These are phyloP conservation scores for Coemansia sp. DNA, from an alignment of 192 early-diverging fungal species.

Conservation along the genomic window DNA sequence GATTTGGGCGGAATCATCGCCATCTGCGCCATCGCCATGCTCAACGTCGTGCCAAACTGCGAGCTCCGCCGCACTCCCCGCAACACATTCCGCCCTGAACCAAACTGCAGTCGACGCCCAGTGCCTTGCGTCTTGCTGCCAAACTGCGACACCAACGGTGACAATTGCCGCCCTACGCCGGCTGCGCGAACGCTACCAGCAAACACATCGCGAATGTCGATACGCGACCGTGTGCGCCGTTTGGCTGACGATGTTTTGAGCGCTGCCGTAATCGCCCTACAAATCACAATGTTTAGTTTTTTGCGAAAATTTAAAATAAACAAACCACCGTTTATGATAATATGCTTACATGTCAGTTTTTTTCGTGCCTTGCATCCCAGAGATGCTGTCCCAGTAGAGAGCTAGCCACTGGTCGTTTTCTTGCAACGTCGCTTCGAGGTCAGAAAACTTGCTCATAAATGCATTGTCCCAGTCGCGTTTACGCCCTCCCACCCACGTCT, in stretches of 20 bases:
- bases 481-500: constrained; percentile 37
- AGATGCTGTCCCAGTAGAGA: constrained; percentile 46
- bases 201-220: constrained; percentile 52
- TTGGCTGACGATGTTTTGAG: constrained; percentile 50
- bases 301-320: too few relatives aligned
- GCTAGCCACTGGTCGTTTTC: constrained; percentile 54
- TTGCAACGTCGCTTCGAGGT: constrained; percentile 49
- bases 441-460: constrained; percentile 43
- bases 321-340: neutral
- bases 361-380: constrained; percentile 34
- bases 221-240: constrained; percentile 36
- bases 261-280: constrained; percentile 46
- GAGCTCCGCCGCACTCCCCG: constrained; percentile 14
- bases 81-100: too few relatives aligned
- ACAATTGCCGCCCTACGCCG: constrained; percentile 12
- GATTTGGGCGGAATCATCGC: constrained; percentile 48
- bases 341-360: constrained; percentile 32
- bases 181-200: constrained; percentile 13
- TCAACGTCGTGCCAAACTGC: constrained; percentile 28
- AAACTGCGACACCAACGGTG: constrained; percentile 30
- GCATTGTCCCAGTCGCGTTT: constrained; percentile 56
- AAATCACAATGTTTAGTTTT: neutral
- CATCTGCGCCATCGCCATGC: constrained; percentile 50
- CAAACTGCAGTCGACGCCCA: neutral
- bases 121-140: constrained; percentile 11